Evolutionary conservation across 179 eudicot genomes (phyloP).

Genomic region (Gypsophila paniculata): DNA sequence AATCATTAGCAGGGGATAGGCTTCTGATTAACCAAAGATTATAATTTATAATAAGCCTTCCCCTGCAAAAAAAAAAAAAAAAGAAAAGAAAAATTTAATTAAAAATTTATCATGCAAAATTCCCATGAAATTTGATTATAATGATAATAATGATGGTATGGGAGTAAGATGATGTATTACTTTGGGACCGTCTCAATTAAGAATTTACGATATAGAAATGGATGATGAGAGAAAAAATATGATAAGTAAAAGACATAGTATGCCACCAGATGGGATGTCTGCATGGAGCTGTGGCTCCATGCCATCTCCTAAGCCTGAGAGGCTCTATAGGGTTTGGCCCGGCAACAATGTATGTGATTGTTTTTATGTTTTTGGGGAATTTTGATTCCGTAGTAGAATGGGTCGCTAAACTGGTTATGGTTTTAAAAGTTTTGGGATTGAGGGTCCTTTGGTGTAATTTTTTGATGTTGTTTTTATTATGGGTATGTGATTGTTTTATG

Average conservation of each 20-base stretch:
- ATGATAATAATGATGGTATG: constrained; percentile 22
- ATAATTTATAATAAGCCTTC: not conserved
- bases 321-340: constrained; percentile 47
- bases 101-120: not conserved
- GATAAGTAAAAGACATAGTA: constrained; percentile 19
- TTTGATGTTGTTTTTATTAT: too few species aligned
- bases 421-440: too few species aligned
- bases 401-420: too few species aligned
- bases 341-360: constrained; percentile 41
- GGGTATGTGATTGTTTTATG: constrained; percentile 25
- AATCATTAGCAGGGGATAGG: constrained; percentile 29
- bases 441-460: too few species aligned
- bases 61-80: not conserved
- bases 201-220: constrained; percentile 4
- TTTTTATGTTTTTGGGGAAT: not conserved
- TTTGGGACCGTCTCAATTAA: too few species aligned
- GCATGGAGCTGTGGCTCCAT: constrained; percentile 23
- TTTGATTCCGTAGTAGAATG: not conserved
- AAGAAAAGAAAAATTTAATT: too few species aligned
- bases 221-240: constrained; percentile 17
- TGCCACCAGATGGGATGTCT: constrained; percentile 27
- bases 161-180: constrained; percentile 3
- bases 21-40: constrained; percentile 4
- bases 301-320: constrained; percentile 29
- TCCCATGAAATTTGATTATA: constrained; percentile 1